Evolutionary conservation across 768 basidiomycete genomes (phyloP).

Genomic region (Auriscalpium microsporum): DNA sequence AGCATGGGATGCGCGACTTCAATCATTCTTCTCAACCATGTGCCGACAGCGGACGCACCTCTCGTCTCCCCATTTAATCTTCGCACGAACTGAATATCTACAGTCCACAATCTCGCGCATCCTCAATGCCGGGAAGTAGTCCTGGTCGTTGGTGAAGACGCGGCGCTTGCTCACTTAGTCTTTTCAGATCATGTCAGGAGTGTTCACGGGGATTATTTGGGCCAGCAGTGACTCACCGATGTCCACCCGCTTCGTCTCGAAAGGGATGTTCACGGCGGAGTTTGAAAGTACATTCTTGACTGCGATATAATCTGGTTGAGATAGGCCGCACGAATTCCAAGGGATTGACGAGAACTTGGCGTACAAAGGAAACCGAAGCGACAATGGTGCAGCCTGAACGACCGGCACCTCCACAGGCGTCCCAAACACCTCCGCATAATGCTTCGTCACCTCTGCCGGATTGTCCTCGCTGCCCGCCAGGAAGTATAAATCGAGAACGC

Average conservation of each 20-base stretch:
- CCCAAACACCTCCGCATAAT: slow-evolving; percentile 69
- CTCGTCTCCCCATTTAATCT: no score
- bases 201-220: neutral
- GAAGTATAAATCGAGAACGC: slow-evolving; percentile 74
- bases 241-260: slow-evolving; percentile 77
- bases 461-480: slow-evolving; percentile 55
- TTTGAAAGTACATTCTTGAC: slow-evolving; percentile 54
- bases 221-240: slow-evolving; percentile 25
- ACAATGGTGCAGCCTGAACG: slow-evolving; percentile 64
- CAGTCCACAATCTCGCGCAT: slow-evolving; percentile 55
- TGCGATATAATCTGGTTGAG: slow-evolving; percentile 43
- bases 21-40: no score
- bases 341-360: slow-evolving; percentile 11
- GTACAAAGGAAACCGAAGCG: slow-evolving; percentile 57
- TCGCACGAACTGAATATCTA: no score
- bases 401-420: slow-evolving; percentile 61
- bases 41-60: no score
- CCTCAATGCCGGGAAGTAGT: slow-evolving; percentile 56
- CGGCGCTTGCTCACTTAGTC: slow-evolving; percentile 41
- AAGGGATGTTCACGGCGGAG: slow-evolving; percentile 49
- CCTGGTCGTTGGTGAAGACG: slow-evolving; percentile 60
- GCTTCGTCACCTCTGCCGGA: slow-evolving; percentile 49
- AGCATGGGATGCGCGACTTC: no score
- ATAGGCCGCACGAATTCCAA: neutral
- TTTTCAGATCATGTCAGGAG: no score